phyloP scores from a whole-genome alignment of 768 basidiomycete genomes.

The Mycena indigotica region DNA sequence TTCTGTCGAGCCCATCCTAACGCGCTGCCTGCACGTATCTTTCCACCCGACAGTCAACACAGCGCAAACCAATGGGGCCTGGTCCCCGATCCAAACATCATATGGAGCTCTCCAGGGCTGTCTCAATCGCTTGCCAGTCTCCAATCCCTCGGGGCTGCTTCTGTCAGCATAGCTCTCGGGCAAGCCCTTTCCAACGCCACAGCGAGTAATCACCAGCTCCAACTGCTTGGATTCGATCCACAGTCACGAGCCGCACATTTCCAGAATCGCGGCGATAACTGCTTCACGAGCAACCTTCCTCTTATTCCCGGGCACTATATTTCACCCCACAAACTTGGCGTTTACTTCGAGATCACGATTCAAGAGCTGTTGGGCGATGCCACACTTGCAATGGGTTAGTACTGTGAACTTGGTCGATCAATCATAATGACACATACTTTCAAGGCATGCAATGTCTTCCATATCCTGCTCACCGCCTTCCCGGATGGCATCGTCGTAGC shows the following conservation, averaged over 20 bases:
- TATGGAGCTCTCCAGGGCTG: not conserved
- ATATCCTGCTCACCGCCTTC: conserved; percentile 16
- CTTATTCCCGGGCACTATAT: conserved; percentile 14
- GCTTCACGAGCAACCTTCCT: conserved; percentile 16
- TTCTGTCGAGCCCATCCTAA: conserved; percentile 5
- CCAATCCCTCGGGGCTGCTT: not conserved
- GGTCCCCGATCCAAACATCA: not conserved
- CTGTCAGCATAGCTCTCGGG: not conserved
- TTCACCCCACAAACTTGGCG: conserved; percentile 1
- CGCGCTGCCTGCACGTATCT: not conserved
- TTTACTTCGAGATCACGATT: conserved; percentile 17
- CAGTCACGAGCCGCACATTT: not conserved
- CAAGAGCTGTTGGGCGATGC: not conserved
- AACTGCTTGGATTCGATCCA: not conserved
- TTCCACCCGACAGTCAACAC: not conserved
- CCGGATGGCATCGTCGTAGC: conserved; percentile 17
- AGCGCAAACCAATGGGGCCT: conserved; percentile 9
- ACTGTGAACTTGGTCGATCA: not conserved
- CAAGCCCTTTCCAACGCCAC: not conserved
- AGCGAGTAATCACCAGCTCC: not conserved
- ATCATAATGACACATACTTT: not conserved
- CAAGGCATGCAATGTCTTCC: conserved; percentile 23
- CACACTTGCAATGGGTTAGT: conserved; percentile 7
- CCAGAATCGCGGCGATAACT: conserved; percentile 16
- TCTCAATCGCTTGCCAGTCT: not conserved